These are phyloP conservation scores for Phytopythium chamaehyphon DNA, from an alignment of 352 stramenopile species.

Conservation along the genomic window DNA sequence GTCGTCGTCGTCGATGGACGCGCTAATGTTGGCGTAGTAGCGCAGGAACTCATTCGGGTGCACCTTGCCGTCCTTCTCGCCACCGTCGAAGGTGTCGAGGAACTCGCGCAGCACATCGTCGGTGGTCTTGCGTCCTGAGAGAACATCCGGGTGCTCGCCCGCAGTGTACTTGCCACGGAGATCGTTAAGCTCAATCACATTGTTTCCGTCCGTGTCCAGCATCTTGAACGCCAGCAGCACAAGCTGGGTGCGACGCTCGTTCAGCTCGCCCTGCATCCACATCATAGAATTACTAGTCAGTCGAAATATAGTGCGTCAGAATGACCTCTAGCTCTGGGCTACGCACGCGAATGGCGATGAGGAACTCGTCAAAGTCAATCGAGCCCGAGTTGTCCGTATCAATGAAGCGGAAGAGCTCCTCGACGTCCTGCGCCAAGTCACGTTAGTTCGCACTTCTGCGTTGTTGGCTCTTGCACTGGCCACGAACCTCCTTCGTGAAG, in stretches of 20 bases:
- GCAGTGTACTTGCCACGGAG: slow-evolving; percentile 78
- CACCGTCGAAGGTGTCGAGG: slow-evolving; percentile 83
- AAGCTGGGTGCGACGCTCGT: slow-evolving; percentile 66
- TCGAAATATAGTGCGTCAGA: neutral
- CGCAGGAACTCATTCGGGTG: slow-evolving; percentile 80
- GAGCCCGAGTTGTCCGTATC: slow-evolving; percentile 75
- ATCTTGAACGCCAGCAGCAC: slow-evolving; percentile 76
- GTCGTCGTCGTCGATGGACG: slow-evolving; percentile 88
- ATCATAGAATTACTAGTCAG: neutral
- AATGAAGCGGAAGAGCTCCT: slow-evolving; percentile 82
- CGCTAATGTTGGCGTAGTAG: slow-evolving; percentile 90
- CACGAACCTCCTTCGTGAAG: slow-evolving; percentile 33
- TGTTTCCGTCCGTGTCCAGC: slow-evolving; percentile 69
- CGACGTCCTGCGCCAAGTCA: slow-evolving; percentile 33
- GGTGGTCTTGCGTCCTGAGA: slow-evolving; percentile 62
- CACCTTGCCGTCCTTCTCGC: slow-evolving; percentile 86
- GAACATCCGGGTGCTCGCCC: slow-evolving; percentile 81
- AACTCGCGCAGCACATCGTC: slow-evolving; percentile 81
- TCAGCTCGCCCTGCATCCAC: slow-evolving; percentile 43
- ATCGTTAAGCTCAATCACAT: slow-evolving; percentile 72
- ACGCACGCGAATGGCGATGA: slow-evolving; percentile 56
- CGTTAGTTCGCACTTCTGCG: neutral
- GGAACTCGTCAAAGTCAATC: slow-evolving; percentile 85
- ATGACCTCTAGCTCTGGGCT: neutral
- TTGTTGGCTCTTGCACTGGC: neutral